Percentiles rank a stretch among this genome's conserved stretches.
These are phyloP conservation scores for Kondoa malvinella DNA, from an alignment of 768 basidiomycete genomes.

Conservation along the genomic window DNA sequence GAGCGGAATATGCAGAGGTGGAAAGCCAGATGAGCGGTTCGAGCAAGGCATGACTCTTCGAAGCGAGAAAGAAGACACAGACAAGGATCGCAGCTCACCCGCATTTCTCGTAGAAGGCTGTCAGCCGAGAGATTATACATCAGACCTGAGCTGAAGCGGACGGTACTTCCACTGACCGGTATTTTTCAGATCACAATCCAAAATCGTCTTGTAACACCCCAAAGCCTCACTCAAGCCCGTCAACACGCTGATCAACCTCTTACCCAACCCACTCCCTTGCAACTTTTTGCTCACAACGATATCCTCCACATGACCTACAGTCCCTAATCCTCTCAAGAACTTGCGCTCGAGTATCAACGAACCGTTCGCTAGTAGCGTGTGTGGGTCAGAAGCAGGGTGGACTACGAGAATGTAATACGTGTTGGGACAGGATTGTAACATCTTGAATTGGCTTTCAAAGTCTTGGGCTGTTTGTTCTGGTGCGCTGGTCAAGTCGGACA, in stretches of 20 bases:
- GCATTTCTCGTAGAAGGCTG: slow-evolving; percentile 95
- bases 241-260: slow-evolving; percentile 70
- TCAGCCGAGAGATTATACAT: background rate
- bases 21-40: too few species aligned
- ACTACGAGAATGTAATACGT: slow-evolving; percentile 81
- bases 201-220: slow-evolving; percentile 89
- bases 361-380: slow-evolving; percentile 68
- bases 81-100: slow-evolving; percentile 40
- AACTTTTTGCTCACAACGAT: slow-evolving; percentile 75
- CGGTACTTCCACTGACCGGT: slow-evolving; percentile 49
- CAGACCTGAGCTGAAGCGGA: background rate
- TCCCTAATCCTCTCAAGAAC: slow-evolving; percentile 69
- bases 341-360: slow-evolving; percentile 81
- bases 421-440: slow-evolving; percentile 26
- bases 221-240: slow-evolving; percentile 61
- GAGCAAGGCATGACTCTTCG: background rate
- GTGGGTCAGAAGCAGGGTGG: slow-evolving; percentile 46
- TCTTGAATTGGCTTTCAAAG: slow-evolving; percentile 39
- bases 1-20: too few species aligned
- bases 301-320: slow-evolving; percentile 92
- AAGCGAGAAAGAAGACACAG: background rate
- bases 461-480: slow-evolving; percentile 47
- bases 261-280: slow-evolving; percentile 83
- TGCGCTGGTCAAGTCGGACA: slow-evolving; percentile 52
- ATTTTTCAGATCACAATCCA: slow-evolving; percentile 82